Percentiles rank a stretch among this genome's conserved stretches.
These are phyloP conservation scores for Alternaria rosae DNA, from an alignment of 2,329 filamentous ascomycete species.

Conservation along the genomic window DNA sequence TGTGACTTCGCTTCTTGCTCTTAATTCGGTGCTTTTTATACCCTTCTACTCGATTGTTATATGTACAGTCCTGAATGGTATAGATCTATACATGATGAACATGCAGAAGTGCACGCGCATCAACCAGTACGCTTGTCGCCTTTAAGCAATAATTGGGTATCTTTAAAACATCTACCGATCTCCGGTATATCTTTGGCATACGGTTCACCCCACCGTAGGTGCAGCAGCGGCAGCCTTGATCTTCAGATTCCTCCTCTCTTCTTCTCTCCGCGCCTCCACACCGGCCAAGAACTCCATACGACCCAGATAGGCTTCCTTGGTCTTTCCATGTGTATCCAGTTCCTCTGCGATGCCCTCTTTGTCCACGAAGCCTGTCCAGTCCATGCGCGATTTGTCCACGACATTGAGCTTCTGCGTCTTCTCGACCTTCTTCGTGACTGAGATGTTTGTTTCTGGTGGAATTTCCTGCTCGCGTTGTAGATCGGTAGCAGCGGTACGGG, in stretches of 20 bases:
- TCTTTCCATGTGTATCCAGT: constrained; percentile 66
- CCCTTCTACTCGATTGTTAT: not conserved
- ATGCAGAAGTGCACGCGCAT: not conserved
- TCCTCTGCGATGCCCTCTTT: constrained; percentile 68
- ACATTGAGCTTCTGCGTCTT: constrained; percentile 69
- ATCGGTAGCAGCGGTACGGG: constrained; percentile 29
- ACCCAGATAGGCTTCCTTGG: constrained; percentile 67
- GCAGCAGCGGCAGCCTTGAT: constrained; percentile 48
- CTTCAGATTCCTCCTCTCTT: constrained; percentile 57
- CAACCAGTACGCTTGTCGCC: not conserved
- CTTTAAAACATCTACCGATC: constrained; percentile 3
- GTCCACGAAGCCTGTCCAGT: constrained; percentile 71
- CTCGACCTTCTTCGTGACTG: constrained; percentile 33
- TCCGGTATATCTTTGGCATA: not conserved
- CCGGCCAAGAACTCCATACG: constrained; percentile 69
- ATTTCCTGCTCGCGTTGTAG: constrained; percentile 18
- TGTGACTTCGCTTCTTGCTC: not conserved
- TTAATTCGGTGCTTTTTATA: not conserved
- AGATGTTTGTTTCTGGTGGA: constrained; percentile 22
- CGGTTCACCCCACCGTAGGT: constrained; percentile 1
- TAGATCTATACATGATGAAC: not conserved
- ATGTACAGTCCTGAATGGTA: not conserved
- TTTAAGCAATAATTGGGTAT: constrained; percentile 13
- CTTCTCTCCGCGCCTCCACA: constrained; percentile 64
- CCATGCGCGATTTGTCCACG: constrained; percentile 70